Evolutionary conservation across 768 basidiomycete genomes (phyloP).

Genomic region (Suillus variegatus): DNA sequence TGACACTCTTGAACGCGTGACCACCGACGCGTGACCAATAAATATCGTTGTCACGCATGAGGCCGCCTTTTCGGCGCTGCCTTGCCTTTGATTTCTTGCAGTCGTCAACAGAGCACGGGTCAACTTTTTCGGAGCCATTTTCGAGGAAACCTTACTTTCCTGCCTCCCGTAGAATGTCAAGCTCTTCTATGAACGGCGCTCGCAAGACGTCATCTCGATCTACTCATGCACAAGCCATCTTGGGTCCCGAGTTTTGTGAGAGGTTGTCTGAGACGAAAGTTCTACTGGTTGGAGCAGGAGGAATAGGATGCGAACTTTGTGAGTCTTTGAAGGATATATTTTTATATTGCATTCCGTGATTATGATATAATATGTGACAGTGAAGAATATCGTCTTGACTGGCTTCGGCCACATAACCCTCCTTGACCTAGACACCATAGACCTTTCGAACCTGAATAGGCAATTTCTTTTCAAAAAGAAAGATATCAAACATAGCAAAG

Average conservation of each 20-base stretch:
- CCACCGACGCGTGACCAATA: conserved; percentile 25
- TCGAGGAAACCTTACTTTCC: background rate
- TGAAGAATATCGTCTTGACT: conserved; percentile 93
- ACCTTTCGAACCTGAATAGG: conserved; percentile 94
- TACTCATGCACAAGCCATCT: conserved; percentile 71
- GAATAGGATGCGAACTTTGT: conserved; percentile 97
- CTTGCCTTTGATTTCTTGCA: conserved; percentile 6
- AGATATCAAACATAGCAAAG: conserved; percentile 96
- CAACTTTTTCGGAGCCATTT: background rate
- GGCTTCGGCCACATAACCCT: conserved; percentile 93
- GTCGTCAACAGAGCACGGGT: background rate
- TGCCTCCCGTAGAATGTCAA: conserved; percentile 3
- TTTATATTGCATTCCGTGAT: background rate
- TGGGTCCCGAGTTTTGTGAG: conserved; percentile 70
- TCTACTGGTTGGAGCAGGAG: conserved; percentile 92
- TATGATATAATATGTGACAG: conserved; percentile 39
- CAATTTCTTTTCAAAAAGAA: conserved; percentile 98
- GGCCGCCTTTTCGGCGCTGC: conserved; percentile 1
- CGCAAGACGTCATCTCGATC: conserved; percentile 39
- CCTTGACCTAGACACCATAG: conserved; percentile 97
- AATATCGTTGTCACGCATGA: conserved; percentile 8
- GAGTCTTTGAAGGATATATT: conserved; percentile 28
- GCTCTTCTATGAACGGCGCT: conserved; percentile 12
- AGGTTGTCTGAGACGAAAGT: conserved; percentile 67
- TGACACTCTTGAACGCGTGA: conserved; percentile 24